phyloP scores from a whole-genome alignment of 768 basidiomycete genomes.

The Lactarius deliciosus region DNA sequence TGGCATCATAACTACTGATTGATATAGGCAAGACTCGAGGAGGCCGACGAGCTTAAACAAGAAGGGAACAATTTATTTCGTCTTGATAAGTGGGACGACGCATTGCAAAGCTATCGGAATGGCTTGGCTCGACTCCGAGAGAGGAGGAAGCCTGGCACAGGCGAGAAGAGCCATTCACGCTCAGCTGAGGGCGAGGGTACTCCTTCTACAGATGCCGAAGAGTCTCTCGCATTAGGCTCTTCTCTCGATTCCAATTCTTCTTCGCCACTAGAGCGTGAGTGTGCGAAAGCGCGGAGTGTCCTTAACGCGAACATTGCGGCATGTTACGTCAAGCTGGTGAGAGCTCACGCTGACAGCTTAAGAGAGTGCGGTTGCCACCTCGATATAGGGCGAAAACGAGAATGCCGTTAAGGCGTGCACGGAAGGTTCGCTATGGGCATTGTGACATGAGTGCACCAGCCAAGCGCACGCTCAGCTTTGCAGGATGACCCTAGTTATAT shows the following conservation, averaged over 20 bases:
- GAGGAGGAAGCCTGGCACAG: slow-evolving; percentile 33
- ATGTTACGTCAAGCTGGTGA: slow-evolving; percentile 75
- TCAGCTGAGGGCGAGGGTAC: slow-evolving; percentile 29
- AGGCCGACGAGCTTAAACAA: slow-evolving; percentile 63
- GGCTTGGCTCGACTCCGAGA: slow-evolving; percentile 69
- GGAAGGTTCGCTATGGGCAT: slow-evolving; percentile 21
- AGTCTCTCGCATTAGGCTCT: slow-evolving; percentile 27
- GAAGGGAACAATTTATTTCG: slow-evolving; percentile 79
- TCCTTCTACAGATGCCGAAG: slow-evolving; percentile 24
- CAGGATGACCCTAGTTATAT: slow-evolving; percentile 79
- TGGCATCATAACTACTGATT: not conserved
- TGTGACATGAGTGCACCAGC: slow-evolving; percentile 7
- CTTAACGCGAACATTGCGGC: slow-evolving; percentile 88
- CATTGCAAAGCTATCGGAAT: slow-evolving; percentile 65
- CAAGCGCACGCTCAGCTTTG: slow-evolving; percentile 54
- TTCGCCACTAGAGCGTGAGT: slow-evolving; percentile 43
- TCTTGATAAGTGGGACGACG: slow-evolving; percentile 62
- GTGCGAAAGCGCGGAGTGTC: slow-evolving; percentile 62
- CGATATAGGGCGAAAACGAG: slow-evolving; percentile 22
- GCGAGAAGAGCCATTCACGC: slow-evolving; percentile 30
- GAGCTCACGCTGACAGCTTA: slow-evolving; percentile 30
- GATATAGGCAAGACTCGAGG: slow-evolving; percentile 44
- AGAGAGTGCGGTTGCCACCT: not conserved
- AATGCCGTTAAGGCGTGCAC: slow-evolving; percentile 30
- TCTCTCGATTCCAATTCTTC: slow-evolving; percentile 31